These are phyloP conservation scores for Marvania coccoides DNA, from an alignment of 139 green algal species.

Conservation along the genomic window DNA sequence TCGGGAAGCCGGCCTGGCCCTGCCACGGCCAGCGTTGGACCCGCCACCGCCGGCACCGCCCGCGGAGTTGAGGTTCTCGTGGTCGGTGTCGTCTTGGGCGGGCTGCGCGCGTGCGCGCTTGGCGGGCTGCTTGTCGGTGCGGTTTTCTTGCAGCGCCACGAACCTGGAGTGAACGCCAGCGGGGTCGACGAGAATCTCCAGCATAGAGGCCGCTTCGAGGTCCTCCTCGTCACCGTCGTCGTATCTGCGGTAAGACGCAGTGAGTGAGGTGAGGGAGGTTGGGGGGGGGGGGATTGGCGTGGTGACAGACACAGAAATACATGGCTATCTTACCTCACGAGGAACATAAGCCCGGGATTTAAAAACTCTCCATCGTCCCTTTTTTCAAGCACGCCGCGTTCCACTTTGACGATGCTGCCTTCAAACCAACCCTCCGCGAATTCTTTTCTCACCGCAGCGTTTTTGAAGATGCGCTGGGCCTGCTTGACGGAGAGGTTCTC, in stretches of 20 bases:
- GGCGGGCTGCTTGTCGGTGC: not conserved
- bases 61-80: no score
- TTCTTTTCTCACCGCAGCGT: not conserved
- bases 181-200: not conserved
- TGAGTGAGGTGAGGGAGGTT: no score
- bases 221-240: slow-evolving; percentile 26
- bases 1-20: no score
- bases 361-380: not conserved
- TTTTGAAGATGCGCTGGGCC: not conserved
- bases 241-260: slow-evolving; percentile 15
- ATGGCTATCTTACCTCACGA: not conserved
- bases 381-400: not conserved
- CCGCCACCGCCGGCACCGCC: not conserved
- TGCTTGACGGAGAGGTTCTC: no score
- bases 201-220: not conserved
- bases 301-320: no score
- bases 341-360: not conserved
- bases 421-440: not conserved
- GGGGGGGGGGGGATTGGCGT: no score
- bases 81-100: no score
- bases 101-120: no score
- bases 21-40: no score
- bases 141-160: not conserved
- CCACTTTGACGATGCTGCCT: not conserved
- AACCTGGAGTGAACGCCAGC: not conserved